Evolutionary conservation across 2,329 filamentous ascomycete genomes (phyloP).

Genomic region (Neofusicoccum kwambonambiense): DNA sequence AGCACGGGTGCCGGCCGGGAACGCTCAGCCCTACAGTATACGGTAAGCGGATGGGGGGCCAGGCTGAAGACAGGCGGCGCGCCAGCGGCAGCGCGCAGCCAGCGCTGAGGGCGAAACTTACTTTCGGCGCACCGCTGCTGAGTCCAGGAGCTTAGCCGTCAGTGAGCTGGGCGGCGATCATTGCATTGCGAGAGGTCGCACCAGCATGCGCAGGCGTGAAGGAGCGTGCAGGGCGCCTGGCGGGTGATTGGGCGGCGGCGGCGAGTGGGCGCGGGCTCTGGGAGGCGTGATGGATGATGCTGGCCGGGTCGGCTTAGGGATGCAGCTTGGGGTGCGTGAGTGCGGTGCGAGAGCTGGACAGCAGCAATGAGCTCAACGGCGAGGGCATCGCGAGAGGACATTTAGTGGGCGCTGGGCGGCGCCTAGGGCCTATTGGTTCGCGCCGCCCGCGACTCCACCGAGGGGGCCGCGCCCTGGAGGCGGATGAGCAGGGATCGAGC

Average conservation of each 20-base stretch:
- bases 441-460: not conserved
- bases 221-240: constrained; percentile 7
- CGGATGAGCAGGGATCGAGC: not conserved
- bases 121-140: constrained; percentile 5
- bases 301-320: too few relatives aligned
- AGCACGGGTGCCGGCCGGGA: constrained; percentile 17
- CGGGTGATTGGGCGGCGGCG: constrained; percentile 3
- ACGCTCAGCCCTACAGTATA: constrained; percentile 18
- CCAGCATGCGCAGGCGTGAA: constrained; percentile 10
- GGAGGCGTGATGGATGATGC: not conserved
- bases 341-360: not conserved
- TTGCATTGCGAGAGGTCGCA: constrained; percentile 15
- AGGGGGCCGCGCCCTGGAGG: constrained; percentile 1
- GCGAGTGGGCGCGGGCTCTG: not conserved
- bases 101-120: not conserved
- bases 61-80: constrained; percentile 2
- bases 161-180: constrained; percentile 13
- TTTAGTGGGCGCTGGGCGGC: not conserved
- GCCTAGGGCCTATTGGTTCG: not conserved
- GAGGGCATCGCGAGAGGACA: constrained; percentile 7
- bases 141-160: constrained; percentile 15
- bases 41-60: constrained; percentile 11
- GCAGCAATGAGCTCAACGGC: not conserved
- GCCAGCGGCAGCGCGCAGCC: not conserved
- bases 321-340: not conserved